Base-by-base conservation (phyloP, 2,329 filamentous ascomycete genomes). In the Neurospora sp. region DNA sequence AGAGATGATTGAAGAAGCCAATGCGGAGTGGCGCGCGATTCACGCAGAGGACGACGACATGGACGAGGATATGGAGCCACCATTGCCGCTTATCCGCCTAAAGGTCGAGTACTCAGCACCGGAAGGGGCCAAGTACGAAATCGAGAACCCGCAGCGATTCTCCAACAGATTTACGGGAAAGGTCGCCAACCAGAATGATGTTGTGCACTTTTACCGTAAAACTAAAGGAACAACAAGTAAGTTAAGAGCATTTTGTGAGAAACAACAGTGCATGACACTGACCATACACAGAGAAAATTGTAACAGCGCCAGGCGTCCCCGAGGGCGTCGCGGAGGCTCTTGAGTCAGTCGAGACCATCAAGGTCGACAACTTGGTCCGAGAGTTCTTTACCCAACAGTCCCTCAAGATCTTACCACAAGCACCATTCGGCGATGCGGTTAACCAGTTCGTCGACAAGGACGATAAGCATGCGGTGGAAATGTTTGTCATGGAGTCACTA, bases 61-160 rank as follows among this genome's bases (percentile, higher is more conserved):
- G 1, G 84, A 85, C 1, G 84, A 87, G 2, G 87, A 88, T 1
- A 86, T 90, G 69, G 84, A 84, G 43, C 81, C 87, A 1, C 95
- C 95, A 0, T 82, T 96, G 40, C 96, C 96, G 0, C 85, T 99
- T 0, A 90, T 99, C 46, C 89, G 96, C 23, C 86, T 99, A 17
- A 93, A 94, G 72, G 94, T 99, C 0, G 96, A 99, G 76, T 96
- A 93, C 74, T 91, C 92, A 0, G 89, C 93, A 0, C 91, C 91
- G 0, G 93, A 96, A 66, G 93, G 93, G 4, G 92, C 93, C 15
- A 88, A 89, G 42, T 99, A 93, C 76, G 92, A 98, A 74, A 90
- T 91, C 73, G 96, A 98, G 78, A 99, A 99, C 72, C 94, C 96
- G 0, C 96, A 98, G 78, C 89, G 96, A 9, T 97, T 98, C 77